phyloP scores from a whole-genome alignment of 2,329 filamentous ascomycete genomes.

The Nemania serpens region DNA sequence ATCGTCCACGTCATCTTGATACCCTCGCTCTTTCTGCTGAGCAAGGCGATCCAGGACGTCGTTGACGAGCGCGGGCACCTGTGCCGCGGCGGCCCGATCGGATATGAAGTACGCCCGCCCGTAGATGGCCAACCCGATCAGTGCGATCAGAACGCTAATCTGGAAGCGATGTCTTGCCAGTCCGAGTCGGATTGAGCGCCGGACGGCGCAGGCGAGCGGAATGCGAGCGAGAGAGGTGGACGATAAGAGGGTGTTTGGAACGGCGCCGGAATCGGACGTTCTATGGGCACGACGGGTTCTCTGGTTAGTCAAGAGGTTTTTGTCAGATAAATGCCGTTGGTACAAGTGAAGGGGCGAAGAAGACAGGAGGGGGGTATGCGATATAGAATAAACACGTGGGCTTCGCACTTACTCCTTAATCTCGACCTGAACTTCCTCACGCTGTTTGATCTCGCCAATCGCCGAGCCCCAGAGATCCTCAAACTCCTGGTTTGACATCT shows the following conservation, averaged over 20 bases:
- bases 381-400: conserved; percentile 29
- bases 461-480: conserved; percentile 83
- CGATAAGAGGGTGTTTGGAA: conserved; percentile 69
- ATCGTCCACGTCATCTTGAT: conserved; percentile 65
- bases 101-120: conserved; percentile 65
- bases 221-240: conserved; percentile 90
- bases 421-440: conserved; percentile 63
- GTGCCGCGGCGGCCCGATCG: conserved; percentile 67
- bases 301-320: conserved; percentile 77
- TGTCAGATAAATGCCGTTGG: conserved; percentile 52
- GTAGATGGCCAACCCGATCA: conserved; percentile 61
- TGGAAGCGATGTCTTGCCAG: conserved; percentile 86
- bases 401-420: conserved; percentile 56
- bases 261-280: conserved; percentile 66
- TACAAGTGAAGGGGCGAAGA: conserved; percentile 13
- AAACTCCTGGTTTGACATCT: conserved; percentile 86
- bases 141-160: conserved; percentile 68
- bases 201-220: conserved; percentile 82
- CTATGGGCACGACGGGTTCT: conserved; percentile 73
- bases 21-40: conserved; percentile 81
- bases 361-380: conserved; percentile 26
- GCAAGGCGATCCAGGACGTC: conserved; percentile 83
- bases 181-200: conserved; percentile 76
- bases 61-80: conserved; percentile 82
- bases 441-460: conserved; percentile 69